Evolutionary conservation across 1,284 basidiomycete genomes (phyloP).

Genomic region (Coriolopsis trogii): DNA sequence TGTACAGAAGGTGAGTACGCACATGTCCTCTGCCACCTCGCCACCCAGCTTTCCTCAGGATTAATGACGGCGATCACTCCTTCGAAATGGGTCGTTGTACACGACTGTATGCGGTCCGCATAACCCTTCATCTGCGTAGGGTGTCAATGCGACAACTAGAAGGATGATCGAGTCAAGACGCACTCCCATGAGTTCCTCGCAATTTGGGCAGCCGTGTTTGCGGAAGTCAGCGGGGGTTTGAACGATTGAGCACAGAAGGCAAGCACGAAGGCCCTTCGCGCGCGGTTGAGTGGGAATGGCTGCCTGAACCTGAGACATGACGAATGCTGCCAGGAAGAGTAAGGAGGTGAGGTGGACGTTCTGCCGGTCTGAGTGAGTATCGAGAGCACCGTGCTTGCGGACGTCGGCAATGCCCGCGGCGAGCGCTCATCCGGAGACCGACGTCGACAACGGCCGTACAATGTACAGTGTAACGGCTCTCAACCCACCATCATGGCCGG

Average conservation of each 20-base stretch:
- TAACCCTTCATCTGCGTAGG: slow-evolving; percentile 81
- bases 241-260: slow-evolving; percentile 90
- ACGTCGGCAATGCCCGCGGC: slow-evolving; percentile 13
- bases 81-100: slow-evolving; percentile 95
- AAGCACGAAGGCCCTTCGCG: slow-evolving; percentile 83
- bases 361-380: too few species aligned
- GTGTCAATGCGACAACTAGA: neutral
- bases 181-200: slow-evolving; percentile 94
- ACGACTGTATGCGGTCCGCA: slow-evolving; percentile 81
- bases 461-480: slow-evolving; percentile 6
- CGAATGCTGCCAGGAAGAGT: too few species aligned
- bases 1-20: slow-evolving; percentile 35
- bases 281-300: slow-evolving; percentile 62
- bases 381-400: neutral
- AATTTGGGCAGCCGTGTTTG: slow-evolving; percentile 92
- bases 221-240: slow-evolving; percentile 87
- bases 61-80: slow-evolving; percentile 90
- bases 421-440: slow-evolving; percentile 13
- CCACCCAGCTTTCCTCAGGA: slow-evolving; percentile 94
- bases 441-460: slow-evolving; percentile 1
- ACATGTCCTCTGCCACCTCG: slow-evolving; percentile 91
- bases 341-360: neutral
- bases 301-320: slow-evolving; percentile 39
- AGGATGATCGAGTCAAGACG: slow-evolving; percentile 9
- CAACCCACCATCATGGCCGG: slow-evolving; percentile 26